Evolutionary conservation across 768 basidiomycete species (phyloP), one percentile per base, ranked within the genome.

Genomic region (Boletus sensibilis): DNA sequence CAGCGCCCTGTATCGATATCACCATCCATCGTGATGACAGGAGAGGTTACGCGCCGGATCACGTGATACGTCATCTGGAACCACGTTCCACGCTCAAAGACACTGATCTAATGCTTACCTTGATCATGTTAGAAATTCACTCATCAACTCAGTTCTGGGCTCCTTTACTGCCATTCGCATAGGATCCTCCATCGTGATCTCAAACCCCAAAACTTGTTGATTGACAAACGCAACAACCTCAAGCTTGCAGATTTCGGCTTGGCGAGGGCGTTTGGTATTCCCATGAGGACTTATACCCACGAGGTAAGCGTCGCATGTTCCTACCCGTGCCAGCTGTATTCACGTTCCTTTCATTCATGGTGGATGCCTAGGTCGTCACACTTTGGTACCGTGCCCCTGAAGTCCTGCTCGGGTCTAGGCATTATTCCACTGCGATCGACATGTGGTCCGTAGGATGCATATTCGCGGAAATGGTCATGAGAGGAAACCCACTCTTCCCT

Each of bases 361-460:
- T 50, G 39, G 42, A 38, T 47, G 27, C 12, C 5, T 69, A 99
- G 97, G 97, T 99, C 46, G 97, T 99, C 21, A 99, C 97, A 11
- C 81, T 99, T 38, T 99, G 97, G 97, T 99, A 99, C 71, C 92
- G 97, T 47, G 93, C 96, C 5, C 97, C 97, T 4, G 97, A 99
- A 72, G 96, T 99, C 48, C 79, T 99, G 20, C 86, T 99, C 2
- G 96, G 96, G 31, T 90, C 92, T 5, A 86, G 95, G 41, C 94
- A 98, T 72, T 99, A 99, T 75, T 88, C 93, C 16, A 99, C 97
- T 2, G 92, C 94, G 3, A 91, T 99, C 66, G 97, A 99, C 75
- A 97, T 98, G 93, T 99, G 97, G 97, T 95, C 93, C n/a, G 96
- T 99, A 21, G 97, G 90, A 0, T 98, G 95, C 68, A 98, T 99